Conservation (phyloP, 306 rosid genomes). For the Mucuna pruriens region DNA sequence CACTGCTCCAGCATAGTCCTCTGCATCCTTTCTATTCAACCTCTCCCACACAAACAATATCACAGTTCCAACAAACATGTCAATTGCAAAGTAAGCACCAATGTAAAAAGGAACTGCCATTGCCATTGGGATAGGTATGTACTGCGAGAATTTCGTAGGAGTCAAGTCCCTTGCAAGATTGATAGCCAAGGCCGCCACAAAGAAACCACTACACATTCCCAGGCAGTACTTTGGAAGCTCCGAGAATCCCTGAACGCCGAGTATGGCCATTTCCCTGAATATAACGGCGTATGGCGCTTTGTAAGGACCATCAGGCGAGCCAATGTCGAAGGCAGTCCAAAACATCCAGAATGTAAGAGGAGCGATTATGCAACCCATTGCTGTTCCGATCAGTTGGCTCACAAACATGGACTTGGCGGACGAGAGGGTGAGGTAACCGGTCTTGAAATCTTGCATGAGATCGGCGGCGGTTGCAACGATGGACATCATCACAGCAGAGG, state of each 20-base stretch:
- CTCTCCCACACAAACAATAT: slow-evolving; percentile 83
- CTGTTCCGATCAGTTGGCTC: slow-evolving; percentile 88
- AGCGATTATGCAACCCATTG: slow-evolving; percentile 93
- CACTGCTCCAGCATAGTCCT: slow-evolving; percentile 89
- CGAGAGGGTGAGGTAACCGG: slow-evolving; percentile 92
- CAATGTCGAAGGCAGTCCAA: slow-evolving; percentile 94
- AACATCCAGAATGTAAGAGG: slow-evolving; percentile 98
- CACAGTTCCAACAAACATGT: slow-evolving; percentile 89
- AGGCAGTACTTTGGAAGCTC: slow-evolving; percentile 90
- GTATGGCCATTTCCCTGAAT: slow-evolving; percentile 92
- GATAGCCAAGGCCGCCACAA: slow-evolving; percentile 69
- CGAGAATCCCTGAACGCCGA: slow-evolving; percentile 86
- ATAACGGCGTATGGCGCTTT: slow-evolving; percentile 93
- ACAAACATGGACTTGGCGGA: slow-evolving; percentile 95
- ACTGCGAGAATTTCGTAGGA: slow-evolving; percentile 73
- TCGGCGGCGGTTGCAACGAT: slow-evolving; percentile 95
- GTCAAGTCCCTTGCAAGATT: slow-evolving; percentile 75
- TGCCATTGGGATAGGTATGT: slow-evolving; percentile 93
- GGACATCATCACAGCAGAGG: slow-evolving; percentile 93
- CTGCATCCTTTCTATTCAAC: slow-evolving; percentile 74
- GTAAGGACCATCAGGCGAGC: slow-evolving; percentile 88
- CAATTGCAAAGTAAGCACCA: slow-evolving; percentile 92
- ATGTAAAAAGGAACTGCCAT: slow-evolving; percentile 94
- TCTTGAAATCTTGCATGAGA: slow-evolving; percentile 99
- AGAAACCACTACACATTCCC: slow-evolving; percentile 74